phyloP scores from a whole-genome alignment of 2,329 filamentous ascomycete species.

The Hansfordia pulvinata region DNA sequence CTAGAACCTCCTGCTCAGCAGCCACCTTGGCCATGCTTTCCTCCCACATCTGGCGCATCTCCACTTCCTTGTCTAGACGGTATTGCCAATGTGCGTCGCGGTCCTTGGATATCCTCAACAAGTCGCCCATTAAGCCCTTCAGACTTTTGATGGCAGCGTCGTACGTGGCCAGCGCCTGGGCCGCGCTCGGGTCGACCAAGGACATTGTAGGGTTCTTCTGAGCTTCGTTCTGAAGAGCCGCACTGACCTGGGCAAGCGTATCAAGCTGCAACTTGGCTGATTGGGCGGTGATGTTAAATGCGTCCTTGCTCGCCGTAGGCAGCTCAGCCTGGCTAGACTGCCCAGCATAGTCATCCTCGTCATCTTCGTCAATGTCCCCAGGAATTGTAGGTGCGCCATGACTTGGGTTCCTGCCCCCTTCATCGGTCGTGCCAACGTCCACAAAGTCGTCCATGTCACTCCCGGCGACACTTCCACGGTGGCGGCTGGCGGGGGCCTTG shows the following conservation, averaged over 20 bases:
- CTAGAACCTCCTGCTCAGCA: conserved; percentile 81
- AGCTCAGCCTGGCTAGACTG: conserved; percentile 67
- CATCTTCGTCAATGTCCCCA: conserved; percentile 33
- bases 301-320: conserved; percentile 69
- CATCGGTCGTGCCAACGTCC: conserved; percentile 31
- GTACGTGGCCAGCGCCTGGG: conserved; percentile 72
- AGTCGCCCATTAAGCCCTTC: conserved; percentile 69
- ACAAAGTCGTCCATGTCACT: conserved; percentile 37
- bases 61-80: conserved; percentile 76
- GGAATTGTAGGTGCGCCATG: conserved; percentile 20
- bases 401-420: conserved; percentile 20
- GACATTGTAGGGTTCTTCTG: conserved; percentile 54
- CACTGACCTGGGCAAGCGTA: conserved; percentile 71
- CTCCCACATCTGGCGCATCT: conserved; percentile 94
- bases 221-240: conserved; percentile 64
- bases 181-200: conserved; percentile 63
- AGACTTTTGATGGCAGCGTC: conserved; percentile 82
- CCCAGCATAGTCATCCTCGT: conserved; percentile 66
- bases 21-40: conserved; percentile 98
- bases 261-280: conserved; percentile 89
- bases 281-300: conserved; percentile 93
- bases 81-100: conserved; percentile 97
- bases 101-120: conserved; percentile 85
- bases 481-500: conserved; percentile 16
- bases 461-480: conserved; percentile 29